Evolutionary conservation across 202 grass and related monocot species (phyloP).

Genomic region (Setaria italica): DNA sequence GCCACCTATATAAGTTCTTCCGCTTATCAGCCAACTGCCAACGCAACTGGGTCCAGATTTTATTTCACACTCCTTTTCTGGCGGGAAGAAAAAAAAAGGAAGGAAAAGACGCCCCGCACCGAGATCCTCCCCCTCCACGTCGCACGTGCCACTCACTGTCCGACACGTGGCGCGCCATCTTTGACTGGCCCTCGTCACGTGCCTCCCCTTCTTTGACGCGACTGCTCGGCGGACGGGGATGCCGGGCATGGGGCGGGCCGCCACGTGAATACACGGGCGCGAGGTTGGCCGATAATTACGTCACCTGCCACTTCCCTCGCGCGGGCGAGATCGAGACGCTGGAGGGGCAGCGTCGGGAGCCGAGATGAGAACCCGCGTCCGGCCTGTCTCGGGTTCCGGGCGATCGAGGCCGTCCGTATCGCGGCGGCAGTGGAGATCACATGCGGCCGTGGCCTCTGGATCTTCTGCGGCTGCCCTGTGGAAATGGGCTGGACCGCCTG

Average conservation of each 20-base stretch:
- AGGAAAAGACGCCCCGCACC: background rate
- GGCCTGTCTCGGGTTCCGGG: background rate
- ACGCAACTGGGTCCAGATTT: slow-evolving; percentile 42
- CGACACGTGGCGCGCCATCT: slow-evolving; percentile 37
- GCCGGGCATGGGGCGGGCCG: background rate
- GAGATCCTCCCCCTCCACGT: background rate
- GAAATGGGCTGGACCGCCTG: background rate
- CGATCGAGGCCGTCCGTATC: slow-evolving; percentile 50
- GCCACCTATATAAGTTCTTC: fast-evolving
- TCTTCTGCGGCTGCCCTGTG: background rate
- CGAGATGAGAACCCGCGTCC: background rate
- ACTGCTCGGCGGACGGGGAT: background rate
- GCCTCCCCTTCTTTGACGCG: background rate
- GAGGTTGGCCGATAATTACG: fast-evolving
- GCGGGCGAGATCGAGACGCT: no score
- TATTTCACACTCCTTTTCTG: background rate
- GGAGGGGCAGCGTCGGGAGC: background rate
- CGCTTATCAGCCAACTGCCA: slow-evolving; percentile 42
- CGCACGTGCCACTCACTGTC: background rate
- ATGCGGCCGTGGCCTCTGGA: background rate
- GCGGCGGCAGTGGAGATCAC: slow-evolving; percentile 39
- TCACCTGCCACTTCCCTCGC: background rate
- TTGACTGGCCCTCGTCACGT: slow-evolving; percentile 25
- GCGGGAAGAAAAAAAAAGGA: background rate
- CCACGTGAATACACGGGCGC: background rate